phyloP scores from a whole-genome alignment of 768 basidiomycete genomes.

The Nidularia pulvinata region DNA sequence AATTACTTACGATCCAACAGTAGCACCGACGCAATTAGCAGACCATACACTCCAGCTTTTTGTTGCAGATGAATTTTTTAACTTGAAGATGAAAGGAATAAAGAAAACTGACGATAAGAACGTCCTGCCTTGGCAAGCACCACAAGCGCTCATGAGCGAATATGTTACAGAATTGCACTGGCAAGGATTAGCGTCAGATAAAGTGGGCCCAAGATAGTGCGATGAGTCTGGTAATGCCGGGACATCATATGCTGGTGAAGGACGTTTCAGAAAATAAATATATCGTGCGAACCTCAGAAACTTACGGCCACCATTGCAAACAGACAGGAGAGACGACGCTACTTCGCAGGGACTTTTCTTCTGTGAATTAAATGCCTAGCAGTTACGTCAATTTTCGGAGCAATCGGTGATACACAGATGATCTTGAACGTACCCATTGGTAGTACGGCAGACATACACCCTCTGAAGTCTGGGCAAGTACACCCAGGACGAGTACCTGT shows the following conservation, averaged over 20 bases:
- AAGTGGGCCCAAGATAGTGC: conserved; percentile 38
- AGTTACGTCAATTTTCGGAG: background rate
- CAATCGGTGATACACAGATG: background rate
- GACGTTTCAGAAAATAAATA: background rate
- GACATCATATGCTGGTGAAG: conserved; percentile 25
- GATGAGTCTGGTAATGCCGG: conserved; percentile 20
- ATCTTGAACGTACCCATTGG: conserved; percentile 28
- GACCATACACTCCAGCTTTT: conserved; percentile 53
- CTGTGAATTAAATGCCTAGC: conserved; percentile 41
- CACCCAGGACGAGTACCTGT: conserved; percentile 6
- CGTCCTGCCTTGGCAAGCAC: conserved; percentile 47
- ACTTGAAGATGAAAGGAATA: background rate
- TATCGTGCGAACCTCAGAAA: background rate
- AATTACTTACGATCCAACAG: conserved; percentile 18
- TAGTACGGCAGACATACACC: conserved; percentile 39
- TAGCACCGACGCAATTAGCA: conserved; percentile 41
- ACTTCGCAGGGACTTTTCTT: conserved; percentile 46
- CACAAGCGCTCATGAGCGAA: conserved; percentile 56
- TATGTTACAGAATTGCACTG: conserved; percentile 60
- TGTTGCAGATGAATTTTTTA: too few relatives aligned
- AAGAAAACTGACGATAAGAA: conserved; percentile 20
- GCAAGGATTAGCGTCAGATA: conserved; percentile 36
- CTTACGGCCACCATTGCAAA: conserved; percentile 41
- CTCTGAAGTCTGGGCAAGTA: conserved; percentile 29
- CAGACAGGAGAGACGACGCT: conserved; percentile 37